These are phyloP conservation scores for Acorus calamus DNA, from an alignment of 106 monocot species.

Conservation along the genomic window DNA sequence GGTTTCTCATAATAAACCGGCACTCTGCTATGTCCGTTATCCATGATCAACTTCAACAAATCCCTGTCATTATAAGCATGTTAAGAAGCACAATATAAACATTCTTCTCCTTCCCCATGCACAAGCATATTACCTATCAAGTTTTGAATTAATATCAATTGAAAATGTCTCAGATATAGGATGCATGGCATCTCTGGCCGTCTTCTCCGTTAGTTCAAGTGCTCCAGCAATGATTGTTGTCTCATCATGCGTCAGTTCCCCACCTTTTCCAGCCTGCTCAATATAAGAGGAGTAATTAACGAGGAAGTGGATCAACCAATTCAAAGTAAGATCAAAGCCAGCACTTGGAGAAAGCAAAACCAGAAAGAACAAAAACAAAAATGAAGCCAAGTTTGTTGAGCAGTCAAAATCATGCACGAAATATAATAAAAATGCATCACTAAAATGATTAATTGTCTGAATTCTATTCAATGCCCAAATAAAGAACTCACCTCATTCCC, in stretches of 20 bases:
- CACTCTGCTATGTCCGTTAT: background rate
- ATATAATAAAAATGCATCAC: no score
- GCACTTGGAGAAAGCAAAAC: no score
- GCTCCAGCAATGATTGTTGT: background rate
- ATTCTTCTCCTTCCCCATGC: background rate
- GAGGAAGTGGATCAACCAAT: no score
- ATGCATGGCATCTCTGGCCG: background rate
- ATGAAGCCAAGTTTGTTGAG: no score
- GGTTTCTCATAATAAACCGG: background rate
- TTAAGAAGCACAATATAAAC: background rate
- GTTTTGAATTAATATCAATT: background rate
- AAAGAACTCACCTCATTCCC: background rate
- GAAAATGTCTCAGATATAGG: background rate
- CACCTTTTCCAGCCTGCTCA: background rate
- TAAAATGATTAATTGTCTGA: no score
- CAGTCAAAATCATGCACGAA: no score
- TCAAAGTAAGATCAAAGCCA: no score
- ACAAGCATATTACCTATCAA: background rate
- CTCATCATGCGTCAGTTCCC: background rate
- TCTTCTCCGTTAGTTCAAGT: background rate
- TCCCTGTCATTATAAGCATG: background rate
- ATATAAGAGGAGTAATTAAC: no score
- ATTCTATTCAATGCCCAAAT: no score
- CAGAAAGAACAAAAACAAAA: no score
- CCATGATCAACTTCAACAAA: background rate